Base-by-base conservation (phyloP, 2,329 filamentous ascomycete genomes). In the Gyromitra esculenta region DNA sequence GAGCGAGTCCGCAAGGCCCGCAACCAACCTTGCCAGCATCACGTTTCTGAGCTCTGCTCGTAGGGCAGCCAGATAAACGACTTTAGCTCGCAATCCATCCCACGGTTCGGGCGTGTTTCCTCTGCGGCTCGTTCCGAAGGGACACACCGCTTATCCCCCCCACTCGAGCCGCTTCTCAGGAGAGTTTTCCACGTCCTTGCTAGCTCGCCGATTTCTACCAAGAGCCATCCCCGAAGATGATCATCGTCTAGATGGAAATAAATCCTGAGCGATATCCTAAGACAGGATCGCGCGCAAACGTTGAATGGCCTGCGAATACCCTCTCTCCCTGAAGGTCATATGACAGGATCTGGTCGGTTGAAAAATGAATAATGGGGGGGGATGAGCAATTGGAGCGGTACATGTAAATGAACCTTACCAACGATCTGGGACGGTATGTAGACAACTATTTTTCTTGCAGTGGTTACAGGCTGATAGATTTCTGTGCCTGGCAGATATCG, bases 21-120 rank as follows among this genome's bases (percentile, higher is more conserved):
- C 57, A 69, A 41, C 50, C 59, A 68, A 59, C 67, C 67, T 31
- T 25, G 43, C 41, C 52, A 68, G 15, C 59, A 54, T 50, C 65
- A 71, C 72, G 72, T 71, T 75, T 71, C 35, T 69, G 72, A 65
- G 39, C 72, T 69, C 57, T 70, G 69, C 59, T 59, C 72, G 66
- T 59, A 75, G 65, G 65, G 72, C 31, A 63, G 31, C 39, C 21
- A 75, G 72, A 75, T 75, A 75, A 65, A 75, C 72, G 72, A 75
- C 72, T 75, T 65, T 70, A 75, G 72, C 72, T 69, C 56, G 57
- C 54, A 71, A 52, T 9, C 71, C 66, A 63, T 75, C 70, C 75
- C 71, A 77, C 75, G 75, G 75, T 77, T 77, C 75, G 57, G 75
- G 66, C 72, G 15, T 76, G 67, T 76, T 68, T 74, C 71, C 71